Evolutionary conservation across 1,139 yeast genomes (phyloP).

Genomic region (Zygosaccharomyces pseudobailii): DNA sequence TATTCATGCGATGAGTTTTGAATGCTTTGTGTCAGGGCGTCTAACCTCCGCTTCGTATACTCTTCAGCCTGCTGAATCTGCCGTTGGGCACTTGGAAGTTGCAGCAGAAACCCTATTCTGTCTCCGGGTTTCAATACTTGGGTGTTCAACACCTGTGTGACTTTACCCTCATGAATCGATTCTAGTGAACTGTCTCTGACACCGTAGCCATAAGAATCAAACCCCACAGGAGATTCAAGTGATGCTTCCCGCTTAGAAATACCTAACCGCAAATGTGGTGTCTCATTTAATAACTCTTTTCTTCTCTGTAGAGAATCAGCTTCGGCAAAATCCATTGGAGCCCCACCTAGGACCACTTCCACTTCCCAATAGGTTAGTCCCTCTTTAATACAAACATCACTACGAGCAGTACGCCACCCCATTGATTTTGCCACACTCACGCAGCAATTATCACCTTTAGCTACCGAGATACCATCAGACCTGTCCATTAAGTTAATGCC

Average conservation of each 20-base stretch:
- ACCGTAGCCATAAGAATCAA: slow-evolving; percentile 92
- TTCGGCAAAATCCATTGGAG: slow-evolving; percentile 12
- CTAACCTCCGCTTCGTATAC: slow-evolving; percentile 33
- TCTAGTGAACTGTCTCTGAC: slow-evolving; percentile 79
- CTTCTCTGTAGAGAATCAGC: slow-evolving; percentile 14
- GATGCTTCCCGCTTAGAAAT: slow-evolving; percentile 80
- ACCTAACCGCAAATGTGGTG: slow-evolving; percentile 75
- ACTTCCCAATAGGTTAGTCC: slow-evolving; percentile 78
- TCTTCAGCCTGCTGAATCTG: slow-evolving; percentile 40
- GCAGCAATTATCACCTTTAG: slow-evolving; percentile 35
- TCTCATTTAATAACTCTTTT: slow-evolving; percentile 23
- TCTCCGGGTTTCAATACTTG: slow-evolving; percentile 63
- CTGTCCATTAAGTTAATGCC: slow-evolving; percentile 71
- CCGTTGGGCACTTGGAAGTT: slow-evolving; percentile 51
- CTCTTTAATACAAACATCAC: slow-evolving; percentile 71
- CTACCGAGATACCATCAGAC: slow-evolving; percentile 53
- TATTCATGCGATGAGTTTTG: slow-evolving; percentile 5
- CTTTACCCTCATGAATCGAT: slow-evolving; percentile 49
- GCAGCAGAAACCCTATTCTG: slow-evolving; percentile 72
- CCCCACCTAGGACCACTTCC: slow-evolving; percentile 30
- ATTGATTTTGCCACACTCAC: slow-evolving; percentile 44
- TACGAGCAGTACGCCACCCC: slow-evolving; percentile 81
- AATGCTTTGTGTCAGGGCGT: slow-evolving; percentile 19
- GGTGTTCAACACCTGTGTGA: slow-evolving; percentile 15
- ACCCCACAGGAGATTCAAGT: slow-evolving; percentile 93